phyloP scores from a whole-genome alignment of 2,329 filamentous ascomycete species.

The Botrytis pseudocinerea region DNA sequence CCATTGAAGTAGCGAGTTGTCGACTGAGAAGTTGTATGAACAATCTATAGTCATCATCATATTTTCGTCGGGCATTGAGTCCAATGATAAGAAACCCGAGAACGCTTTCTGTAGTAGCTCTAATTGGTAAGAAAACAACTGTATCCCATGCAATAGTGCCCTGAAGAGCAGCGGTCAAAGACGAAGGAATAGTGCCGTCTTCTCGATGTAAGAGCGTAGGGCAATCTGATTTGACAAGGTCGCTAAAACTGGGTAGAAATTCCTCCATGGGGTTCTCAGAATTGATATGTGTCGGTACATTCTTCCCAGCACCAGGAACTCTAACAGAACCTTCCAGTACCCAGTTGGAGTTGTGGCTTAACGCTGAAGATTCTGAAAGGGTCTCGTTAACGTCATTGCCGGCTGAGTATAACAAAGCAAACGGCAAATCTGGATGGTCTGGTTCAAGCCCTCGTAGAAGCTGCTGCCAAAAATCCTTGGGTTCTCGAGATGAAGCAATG shows the following conservation, averaged over 20 bases:
- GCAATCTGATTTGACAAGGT: conserved; percentile 8
- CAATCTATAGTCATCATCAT: conserved; percentile 76
- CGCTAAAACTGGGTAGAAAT: conserved; percentile 12
- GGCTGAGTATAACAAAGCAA: conserved; percentile 74
- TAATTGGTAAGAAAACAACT: conserved; percentile 19
- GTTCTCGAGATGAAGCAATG: conserved; percentile 68
- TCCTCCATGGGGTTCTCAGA: background rate
- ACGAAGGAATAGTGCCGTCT: conserved; percentile 7
- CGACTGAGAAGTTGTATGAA: conserved; percentile 74
- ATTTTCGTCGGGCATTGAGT: conserved; percentile 74
- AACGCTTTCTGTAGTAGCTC: conserved; percentile 63
- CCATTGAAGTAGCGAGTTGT: conserved; percentile 76
- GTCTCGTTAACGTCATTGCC: conserved; percentile 54
- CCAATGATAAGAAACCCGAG: conserved; percentile 80
- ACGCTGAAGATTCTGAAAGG: conserved; percentile 29
- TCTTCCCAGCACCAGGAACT: conserved; percentile 19
- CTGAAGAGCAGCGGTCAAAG: background rate
- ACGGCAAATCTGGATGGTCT: conserved; percentile 74
- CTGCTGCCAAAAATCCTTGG: conserved; percentile 71
- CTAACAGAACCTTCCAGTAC: conserved; percentile 30
- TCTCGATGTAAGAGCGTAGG: conserved; percentile 12
- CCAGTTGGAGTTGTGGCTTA: conserved; percentile 30
- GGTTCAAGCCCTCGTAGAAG: conserved; percentile 67
- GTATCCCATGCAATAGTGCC: background rate
- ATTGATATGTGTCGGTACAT: conserved; percentile 13